phyloP scores from a whole-genome alignment of 495 filamentous ascomycete genomes.

The Echria macrotheca region DNA sequence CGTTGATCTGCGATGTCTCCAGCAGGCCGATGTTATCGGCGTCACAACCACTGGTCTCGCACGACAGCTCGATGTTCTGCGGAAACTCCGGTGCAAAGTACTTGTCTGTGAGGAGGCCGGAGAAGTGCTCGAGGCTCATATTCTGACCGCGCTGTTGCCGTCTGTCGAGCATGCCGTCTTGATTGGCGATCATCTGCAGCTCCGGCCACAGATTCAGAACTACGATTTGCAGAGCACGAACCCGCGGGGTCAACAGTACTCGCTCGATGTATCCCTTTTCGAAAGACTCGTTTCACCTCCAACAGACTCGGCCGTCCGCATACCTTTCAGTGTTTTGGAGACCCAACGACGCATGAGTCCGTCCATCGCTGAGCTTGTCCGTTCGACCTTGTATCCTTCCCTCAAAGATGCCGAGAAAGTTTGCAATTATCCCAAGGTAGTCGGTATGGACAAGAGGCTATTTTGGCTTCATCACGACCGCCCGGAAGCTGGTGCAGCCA shows the following conservation, averaged over 20 bases:
- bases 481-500: constrained; percentile 42
- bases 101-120: constrained; percentile 74
- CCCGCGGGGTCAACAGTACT: constrained; percentile 47
- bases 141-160: constrained; percentile 62
- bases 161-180: constrained; percentile 66
- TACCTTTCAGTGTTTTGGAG: constrained; percentile 56
- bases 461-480: constrained; percentile 71
- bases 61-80: constrained; percentile 56
- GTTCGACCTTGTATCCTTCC: constrained; percentile 55
- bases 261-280: constrained; percentile 53
- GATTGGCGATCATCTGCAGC: constrained; percentile 73
- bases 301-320: constrained; percentile 22
- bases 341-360: constrained; percentile 77
- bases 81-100: constrained; percentile 57
- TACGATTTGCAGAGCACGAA: constrained; percentile 33
- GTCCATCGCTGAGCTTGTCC: constrained; percentile 56
- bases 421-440: constrained; percentile 50
- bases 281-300: constrained; percentile 51
- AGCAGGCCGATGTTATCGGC: constrained; percentile 59
- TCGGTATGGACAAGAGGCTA: constrained; percentile 56
- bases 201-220: constrained; percentile 50
- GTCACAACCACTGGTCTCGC: constrained; percentile 73
- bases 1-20: constrained; percentile 47
- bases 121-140: constrained; percentile 69
- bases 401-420: constrained; percentile 39